Conservation (phyloP, 2,329 filamentous ascomycete genomes). For the Sarocladium brachiariae region DNA sequence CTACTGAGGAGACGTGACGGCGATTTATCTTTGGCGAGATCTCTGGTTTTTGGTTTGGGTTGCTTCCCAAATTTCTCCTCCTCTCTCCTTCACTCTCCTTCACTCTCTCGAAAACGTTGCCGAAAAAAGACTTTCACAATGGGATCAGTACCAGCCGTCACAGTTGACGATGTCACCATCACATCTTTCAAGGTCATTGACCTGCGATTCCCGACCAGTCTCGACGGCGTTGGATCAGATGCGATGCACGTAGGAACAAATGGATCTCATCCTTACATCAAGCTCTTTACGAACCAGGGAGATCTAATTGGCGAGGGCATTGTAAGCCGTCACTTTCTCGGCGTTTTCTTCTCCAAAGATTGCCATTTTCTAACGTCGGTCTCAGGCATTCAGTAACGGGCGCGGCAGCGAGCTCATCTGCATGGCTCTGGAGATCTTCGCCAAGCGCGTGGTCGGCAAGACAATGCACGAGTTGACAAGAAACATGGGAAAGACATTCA, state of each 20-base stretch:
- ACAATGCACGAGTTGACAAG: conserved; percentile 69
- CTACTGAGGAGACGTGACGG: background rate
- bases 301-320: conserved; percentile 67
- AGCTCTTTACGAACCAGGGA: conserved; percentile 68
- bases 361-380: background rate
- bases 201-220: conserved; percentile 79
- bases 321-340: too few species aligned
- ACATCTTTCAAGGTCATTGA: conserved; percentile 65
- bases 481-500: conserved; percentile 85
- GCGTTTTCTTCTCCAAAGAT: too few species aligned
- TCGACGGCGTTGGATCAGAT: conserved; percentile 90
- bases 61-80: background rate
- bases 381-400: conserved; percentile 70
- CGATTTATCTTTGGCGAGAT: background rate
- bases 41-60: background rate
- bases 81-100: background rate
- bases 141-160: conserved; percentile 9
- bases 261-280: conserved; percentile 88
- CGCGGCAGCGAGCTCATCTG: conserved; percentile 91
- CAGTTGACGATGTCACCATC: conserved; percentile 54
- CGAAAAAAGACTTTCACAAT: conserved; percentile 10
- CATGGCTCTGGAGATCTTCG: conserved; percentile 71
- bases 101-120: too few species aligned
- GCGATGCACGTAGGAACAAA: conserved; percentile 93
- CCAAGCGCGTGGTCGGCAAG: conserved; percentile 66